phyloP scores from a whole-genome alignment of 2,329 filamentous ascomycete genomes.

The Cercospora zeae-maydis region DNA sequence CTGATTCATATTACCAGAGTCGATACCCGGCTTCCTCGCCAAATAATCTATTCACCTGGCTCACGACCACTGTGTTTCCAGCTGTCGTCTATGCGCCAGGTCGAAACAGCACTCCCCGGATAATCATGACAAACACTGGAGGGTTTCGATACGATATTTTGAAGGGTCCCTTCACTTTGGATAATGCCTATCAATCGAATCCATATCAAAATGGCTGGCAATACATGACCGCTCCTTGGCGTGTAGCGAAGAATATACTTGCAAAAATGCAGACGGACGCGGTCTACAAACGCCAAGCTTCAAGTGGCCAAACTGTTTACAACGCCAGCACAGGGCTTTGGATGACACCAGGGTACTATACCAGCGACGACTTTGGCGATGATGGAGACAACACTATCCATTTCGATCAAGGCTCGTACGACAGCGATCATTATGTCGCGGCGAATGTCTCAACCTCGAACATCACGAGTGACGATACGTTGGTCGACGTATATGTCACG shows the following conservation, averaged over 20 bases:
- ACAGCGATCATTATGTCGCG: constrained; percentile 19
- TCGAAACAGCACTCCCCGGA: constrained; percentile 46
- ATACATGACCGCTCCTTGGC: constrained; percentile 42
- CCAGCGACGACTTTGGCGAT: constrained; percentile 55
- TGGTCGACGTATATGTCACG: constrained; percentile 24
- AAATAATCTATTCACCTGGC: constrained; percentile 23
- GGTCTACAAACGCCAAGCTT: constrained; percentile 22
- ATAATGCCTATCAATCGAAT: constrained; percentile 54
- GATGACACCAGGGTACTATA: constrained; percentile 51
- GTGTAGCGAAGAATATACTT: constrained; percentile 21
- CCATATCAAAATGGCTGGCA: constrained; percentile 55
- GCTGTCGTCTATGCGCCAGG: constrained; percentile 52
- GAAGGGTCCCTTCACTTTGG: constrained; percentile 59
- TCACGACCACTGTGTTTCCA: constrained; percentile 29
- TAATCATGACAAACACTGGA: constrained; percentile 61
- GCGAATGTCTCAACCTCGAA: constrained; percentile 21
- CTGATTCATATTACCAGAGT: constrained; percentile 20
- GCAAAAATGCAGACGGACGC: constrained; percentile 29
- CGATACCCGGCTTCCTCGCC: constrained; percentile 12
- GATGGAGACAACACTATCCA: constrained; percentile 57
- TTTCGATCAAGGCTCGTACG: constrained; percentile 24
- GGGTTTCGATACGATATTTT: constrained; percentile 60
- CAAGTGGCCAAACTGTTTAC: constrained; percentile 10
- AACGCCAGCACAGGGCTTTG: constrained; percentile 20
- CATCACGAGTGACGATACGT: constrained; percentile 20